These are phyloP conservation scores for Psilocybe tampanensis DNA, from an alignment of 768 basidiomycete species.

Conservation along the genomic window DNA sequence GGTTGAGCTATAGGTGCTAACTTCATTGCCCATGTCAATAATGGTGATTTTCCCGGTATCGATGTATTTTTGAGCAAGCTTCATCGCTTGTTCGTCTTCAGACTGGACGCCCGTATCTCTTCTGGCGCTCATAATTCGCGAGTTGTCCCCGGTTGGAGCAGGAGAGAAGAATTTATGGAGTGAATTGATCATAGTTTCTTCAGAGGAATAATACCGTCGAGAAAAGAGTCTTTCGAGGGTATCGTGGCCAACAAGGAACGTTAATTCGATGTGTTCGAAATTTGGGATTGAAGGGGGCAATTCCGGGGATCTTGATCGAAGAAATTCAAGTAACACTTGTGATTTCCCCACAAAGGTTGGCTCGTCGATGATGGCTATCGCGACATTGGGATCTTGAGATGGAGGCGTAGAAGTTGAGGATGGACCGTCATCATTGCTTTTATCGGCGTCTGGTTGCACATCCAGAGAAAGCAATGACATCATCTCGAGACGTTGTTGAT, in stretches of 20 bases:
- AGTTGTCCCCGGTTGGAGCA: constrained; percentile 47
- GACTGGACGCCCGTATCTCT: constrained; percentile 31
- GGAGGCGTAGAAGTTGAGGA: background rate
- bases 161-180: constrained; percentile 62
- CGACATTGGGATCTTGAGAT: constrained; percentile 49
- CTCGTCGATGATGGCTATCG: constrained; percentile 82
- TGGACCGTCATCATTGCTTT: background rate
- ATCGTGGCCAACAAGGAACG: constrained; percentile 82
- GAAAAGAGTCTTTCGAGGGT: constrained; percentile 82
- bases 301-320: constrained; percentile 39
- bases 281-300: constrained; percentile 9
- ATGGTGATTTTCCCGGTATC: constrained; percentile 53
- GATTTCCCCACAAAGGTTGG: constrained; percentile 91
- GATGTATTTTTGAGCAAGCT: constrained; percentile 51
- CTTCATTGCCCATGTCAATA: constrained; percentile 59
- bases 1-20: constrained; percentile 70
- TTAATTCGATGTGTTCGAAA: constrained; percentile 42
- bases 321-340: constrained; percentile 51
- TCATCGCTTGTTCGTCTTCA: constrained; percentile 17
- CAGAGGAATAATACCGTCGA: constrained; percentile 70
- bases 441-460: constrained; percentile 6
- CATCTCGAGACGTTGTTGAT: constrained; percentile 85
- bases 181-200: constrained; percentile 53
- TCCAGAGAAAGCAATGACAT: constrained; percentile 69
- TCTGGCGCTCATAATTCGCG: constrained; percentile 67